These are phyloP conservation scores for Claviceps pazoutovae DNA, from an alignment of 2,329 filamentous ascomycete genomes.

Conservation along the genomic window DNA sequence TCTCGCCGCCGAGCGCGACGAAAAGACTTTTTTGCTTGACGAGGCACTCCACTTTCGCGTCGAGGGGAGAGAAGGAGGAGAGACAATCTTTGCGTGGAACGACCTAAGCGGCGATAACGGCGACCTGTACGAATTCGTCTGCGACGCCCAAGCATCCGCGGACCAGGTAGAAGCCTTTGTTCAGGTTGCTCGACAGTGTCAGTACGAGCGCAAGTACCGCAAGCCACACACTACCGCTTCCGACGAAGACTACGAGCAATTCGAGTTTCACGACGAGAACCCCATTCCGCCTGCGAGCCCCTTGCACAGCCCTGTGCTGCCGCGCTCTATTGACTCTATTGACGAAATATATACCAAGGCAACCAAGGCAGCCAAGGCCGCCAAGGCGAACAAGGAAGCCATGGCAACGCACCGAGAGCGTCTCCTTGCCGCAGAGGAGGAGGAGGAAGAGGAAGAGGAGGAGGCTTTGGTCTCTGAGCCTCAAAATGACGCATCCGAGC, in stretches of 20 bases:
- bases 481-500: background rate
- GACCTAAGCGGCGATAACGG: conserved; percentile 87
- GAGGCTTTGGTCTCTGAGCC: conserved; percentile 11
- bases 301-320: conserved; percentile 42
- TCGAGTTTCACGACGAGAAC: conserved; percentile 57
- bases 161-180: conserved; percentile 70
- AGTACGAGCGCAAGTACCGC: conserved; percentile 93
- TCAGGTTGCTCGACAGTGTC: conserved; percentile 74
- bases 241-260: conserved; percentile 65
- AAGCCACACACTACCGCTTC: conserved; percentile 68
- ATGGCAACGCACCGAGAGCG: conserved; percentile 30
- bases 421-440: conserved; percentile 14
- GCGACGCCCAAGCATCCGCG: conserved; percentile 57
- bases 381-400: conserved; percentile 29
- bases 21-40: conserved; percentile 95
- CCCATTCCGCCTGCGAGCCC: conserved; percentile 52
- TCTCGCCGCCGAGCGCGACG: conserved; percentile 74
- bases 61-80: conserved; percentile 64
- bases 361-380: conserved; percentile 16
- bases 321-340: conserved; percentile 40
- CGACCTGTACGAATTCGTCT: conserved; percentile 97
- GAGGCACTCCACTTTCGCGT: conserved; percentile 77
- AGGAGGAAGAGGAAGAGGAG: no score
- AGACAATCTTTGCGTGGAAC: conserved; percentile 84
- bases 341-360: conserved; percentile 42